Base-by-base conservation (phyloP, 495 filamentous ascomycete genomes). In the Arthonia radiata region DNA sequence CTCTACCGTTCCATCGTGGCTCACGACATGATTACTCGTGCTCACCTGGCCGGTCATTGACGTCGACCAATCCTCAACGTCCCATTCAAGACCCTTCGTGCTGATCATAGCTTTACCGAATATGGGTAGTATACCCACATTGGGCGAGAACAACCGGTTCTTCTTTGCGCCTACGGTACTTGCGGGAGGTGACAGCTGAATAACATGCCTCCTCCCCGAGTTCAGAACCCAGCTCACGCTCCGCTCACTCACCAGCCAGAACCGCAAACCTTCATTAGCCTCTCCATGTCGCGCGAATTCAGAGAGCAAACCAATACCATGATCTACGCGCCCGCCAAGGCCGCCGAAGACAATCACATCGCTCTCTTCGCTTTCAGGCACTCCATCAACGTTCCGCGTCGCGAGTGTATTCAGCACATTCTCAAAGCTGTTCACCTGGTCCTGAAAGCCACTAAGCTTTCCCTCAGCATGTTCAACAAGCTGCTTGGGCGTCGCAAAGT, bases 281-380 rank as follows among this genome's bases (percentile, higher is more conserved):
- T 52, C 25, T 39, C 50, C 32, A 40, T 61, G 63, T 29, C 71
- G 44, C 37, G 67, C 74, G 17, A 81, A 47, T 38, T 81, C 72
- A 40, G 86, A 77, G 23, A 97, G 56, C 27, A 83, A 71, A 16
- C 78, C 80, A 17, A 97, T 59, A 3, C 69, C 82, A 35, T 94
- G 89, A 44, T 97, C 86, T 4, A 91, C 75, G 15, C 86, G 64
- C 2, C 89, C 89, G 13, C 73, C 77, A 1, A 94, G 58, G 10
- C 79, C 71, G 13, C 83, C 83, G n/a, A 83, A 42, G 15, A 74
- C 63, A 17, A 86, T 52, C 25, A 86, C 53, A 15, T 61, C 48
- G 10, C 63, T 36, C 7, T n/a, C n/a, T n/a, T n/a, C n/a, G n/a
- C n/a, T n/a, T n/a, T n/a, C n/a, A n/a, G n/a, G n/a, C n/a, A n/a